These are phyloP conservation scores for Coffea eugenioides DNA, from an alignment of 257 asterid species.

Conservation along the genomic window DNA sequence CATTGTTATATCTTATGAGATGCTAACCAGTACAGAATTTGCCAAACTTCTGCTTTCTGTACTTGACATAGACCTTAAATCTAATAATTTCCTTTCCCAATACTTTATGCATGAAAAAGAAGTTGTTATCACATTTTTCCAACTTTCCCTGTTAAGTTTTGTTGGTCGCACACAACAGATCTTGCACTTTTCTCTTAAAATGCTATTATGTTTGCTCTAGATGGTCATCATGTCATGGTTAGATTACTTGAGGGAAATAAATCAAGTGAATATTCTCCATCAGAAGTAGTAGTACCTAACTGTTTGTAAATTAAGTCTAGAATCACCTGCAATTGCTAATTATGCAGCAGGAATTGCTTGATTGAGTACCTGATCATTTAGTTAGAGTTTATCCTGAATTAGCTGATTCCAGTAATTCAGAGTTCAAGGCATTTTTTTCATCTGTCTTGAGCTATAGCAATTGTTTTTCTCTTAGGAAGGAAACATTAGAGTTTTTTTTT, in stretches of 20 bases:
- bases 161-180: no score
- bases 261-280: neutral
- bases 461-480: neutral
- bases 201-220: no score
- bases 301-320: neutral
- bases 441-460: neutral
- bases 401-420: neutral
- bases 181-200: no score
- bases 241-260: neutral
- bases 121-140: no score
- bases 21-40: no score
- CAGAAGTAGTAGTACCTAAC: neutral
- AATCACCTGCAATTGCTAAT: neutral
- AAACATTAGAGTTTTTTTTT: neutral
- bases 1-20: no score
- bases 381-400: neutral
- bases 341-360: neutral
- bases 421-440: neutral
- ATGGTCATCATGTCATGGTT: no score
- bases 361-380: neutral
- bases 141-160: no score
- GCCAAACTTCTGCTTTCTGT: no score
- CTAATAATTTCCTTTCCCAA: no score
- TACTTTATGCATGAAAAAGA: no score
- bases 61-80: no score